A percentile compares a stretch with the other conserved stretches of the same genome.
Conservation (phyloP, 2,329 filamentous ascomycete genomes). For the Colletotrichum theobromicola region DNA sequence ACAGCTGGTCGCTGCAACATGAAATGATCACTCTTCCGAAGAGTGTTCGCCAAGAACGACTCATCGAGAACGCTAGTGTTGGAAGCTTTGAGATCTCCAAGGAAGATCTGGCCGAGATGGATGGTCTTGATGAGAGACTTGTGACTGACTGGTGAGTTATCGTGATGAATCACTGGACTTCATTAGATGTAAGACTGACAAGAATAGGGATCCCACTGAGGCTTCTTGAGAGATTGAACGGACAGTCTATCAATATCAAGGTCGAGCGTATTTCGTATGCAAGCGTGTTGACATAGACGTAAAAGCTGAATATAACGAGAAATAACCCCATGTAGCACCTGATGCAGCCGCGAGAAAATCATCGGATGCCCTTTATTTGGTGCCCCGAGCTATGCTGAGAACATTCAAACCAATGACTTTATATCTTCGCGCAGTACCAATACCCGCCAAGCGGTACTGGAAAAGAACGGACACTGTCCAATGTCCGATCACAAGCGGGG, state of each 20-base stretch:
- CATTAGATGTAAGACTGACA: background rate
- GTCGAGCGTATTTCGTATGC: background rate
- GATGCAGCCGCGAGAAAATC: too few relatives aligned
- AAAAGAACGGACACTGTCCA: too few relatives aligned
- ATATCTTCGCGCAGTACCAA: too few relatives aligned
- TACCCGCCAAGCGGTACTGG: too few relatives aligned
- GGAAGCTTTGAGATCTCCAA: constrained; percentile 64
- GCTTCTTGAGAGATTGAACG: constrained; percentile 23
- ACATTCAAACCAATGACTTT: too few relatives aligned
- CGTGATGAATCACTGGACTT: background rate
- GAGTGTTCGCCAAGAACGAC: constrained; percentile 66
- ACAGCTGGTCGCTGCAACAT: constrained; percentile 78
- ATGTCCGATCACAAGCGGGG: too few relatives aligned
- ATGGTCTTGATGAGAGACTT: constrained; percentile 72
- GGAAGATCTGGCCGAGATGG: constrained; percentile 68
- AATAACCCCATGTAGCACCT: background rate
- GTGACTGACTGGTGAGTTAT: constrained; percentile 68
- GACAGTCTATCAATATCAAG: background rate
- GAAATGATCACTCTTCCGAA: constrained; percentile 77
- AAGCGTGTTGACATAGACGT: background rate
- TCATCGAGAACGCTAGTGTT: constrained; percentile 69
- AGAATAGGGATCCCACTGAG: constrained; percentile 34
- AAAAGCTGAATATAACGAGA: background rate
- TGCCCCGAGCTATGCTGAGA: too few relatives aligned
- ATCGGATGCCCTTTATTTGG: too few relatives aligned